Evolutionary conservation across 148 eudicot species (phyloP), one percentile per base, ranked within the genome.

Genomic region (Heliamphora exappendiculata): DNA sequence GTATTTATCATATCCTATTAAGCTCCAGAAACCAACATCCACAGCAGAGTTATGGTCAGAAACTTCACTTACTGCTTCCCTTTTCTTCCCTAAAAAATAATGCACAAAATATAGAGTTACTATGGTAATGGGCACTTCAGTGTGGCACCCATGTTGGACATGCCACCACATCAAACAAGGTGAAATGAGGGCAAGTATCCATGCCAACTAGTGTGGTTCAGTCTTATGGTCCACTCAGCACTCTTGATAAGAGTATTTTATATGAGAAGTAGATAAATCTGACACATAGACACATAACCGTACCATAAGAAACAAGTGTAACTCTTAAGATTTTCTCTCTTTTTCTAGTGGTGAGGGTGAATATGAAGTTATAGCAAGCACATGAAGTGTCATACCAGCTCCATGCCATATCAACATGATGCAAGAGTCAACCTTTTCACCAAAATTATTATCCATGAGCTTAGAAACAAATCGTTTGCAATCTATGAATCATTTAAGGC

Each of bases 21-120:
- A 75, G 36, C 22, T 28, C 73, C 37, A 72, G 47, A 37, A 55
- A 34, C 57, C 29, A 34, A 22, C 19, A 66, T 82, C 45, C 45
- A 50, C 19, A 41, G 51, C 26, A 14, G 24, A 17, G 19, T 50
- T 29, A 17, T 72, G 7, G 24, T 5, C 37, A 16, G 22, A 5
- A 12, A n/a, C 34, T 28, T 31, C 66, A 0, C 3, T 44, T 49
- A 4, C 26, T 44, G 49, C 37, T 33, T 71, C 16, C 1, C 13
- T 50, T 50, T 19, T 36, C 36, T 22, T 34, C n/a, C 14, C n/a
- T n/a, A n/a, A n/a, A n/a, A n/a, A n/a, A n/a, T n/a, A n/a, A n/a
- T n/a, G n/a, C n/a, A n/a, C n/a, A n/a, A n/a, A n/a, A n/a, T n/a
- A n/a, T n/a, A 33, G 2, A 64, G n/a, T 16, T 12, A 24, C 17